These are phyloP conservation scores for Thermoascus crustaceus DNA, from an alignment of 2,329 filamentous ascomycete species.

Conservation along the genomic window DNA sequence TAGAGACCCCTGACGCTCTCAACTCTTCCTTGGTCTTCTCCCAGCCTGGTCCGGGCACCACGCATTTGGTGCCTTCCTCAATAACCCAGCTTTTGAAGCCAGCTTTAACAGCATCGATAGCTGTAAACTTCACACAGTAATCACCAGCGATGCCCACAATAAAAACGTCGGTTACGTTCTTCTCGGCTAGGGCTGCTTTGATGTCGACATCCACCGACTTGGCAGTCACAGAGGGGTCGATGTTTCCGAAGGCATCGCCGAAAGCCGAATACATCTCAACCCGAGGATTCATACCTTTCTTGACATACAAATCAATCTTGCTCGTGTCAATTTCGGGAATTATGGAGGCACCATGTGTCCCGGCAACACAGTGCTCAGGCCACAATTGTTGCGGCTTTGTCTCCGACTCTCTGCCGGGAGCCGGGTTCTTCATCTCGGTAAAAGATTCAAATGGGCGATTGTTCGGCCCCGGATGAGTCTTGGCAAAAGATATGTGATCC, in stretches of 20 bases:
- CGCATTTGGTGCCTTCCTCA: constrained; percentile 67
- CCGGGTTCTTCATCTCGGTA: constrained; percentile 48
- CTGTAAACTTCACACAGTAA: constrained; percentile 79
- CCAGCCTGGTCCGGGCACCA: constrained; percentile 55
- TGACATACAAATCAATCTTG: constrained; percentile 57
- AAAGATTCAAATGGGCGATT: constrained; percentile 61
- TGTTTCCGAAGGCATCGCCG: constrained; percentile 62
- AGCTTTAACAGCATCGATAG: constrained; percentile 64
- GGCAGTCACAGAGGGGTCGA: constrained; percentile 23
- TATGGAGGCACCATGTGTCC: constrained; percentile 62
- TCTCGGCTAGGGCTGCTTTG: constrained; percentile 46
- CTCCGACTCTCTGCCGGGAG: constrained; percentile 47
- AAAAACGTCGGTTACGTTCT: constrained; percentile 67
- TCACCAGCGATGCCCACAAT: constrained; percentile 81
- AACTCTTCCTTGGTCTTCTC: constrained; percentile 48
- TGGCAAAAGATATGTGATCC: constrained; percentile 80
- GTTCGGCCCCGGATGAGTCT: constrained; percentile 58
- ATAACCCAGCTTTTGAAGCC: constrained; percentile 73
- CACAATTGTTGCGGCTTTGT: constrained; percentile 65
- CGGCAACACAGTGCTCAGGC: constrained; percentile 83
- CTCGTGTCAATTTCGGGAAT: constrained; percentile 59
- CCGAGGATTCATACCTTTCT: constrained; percentile 66
- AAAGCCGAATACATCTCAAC: constrained; percentile 96
- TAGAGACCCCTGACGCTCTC: constrained; percentile 49
- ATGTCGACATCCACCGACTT: constrained; percentile 50